Evolutionary conservation across 2,329 filamentous ascomycete genomes (phyloP), one percentile per base, ranked within the genome.

Genomic region (Tolypocladium sp.): DNA sequence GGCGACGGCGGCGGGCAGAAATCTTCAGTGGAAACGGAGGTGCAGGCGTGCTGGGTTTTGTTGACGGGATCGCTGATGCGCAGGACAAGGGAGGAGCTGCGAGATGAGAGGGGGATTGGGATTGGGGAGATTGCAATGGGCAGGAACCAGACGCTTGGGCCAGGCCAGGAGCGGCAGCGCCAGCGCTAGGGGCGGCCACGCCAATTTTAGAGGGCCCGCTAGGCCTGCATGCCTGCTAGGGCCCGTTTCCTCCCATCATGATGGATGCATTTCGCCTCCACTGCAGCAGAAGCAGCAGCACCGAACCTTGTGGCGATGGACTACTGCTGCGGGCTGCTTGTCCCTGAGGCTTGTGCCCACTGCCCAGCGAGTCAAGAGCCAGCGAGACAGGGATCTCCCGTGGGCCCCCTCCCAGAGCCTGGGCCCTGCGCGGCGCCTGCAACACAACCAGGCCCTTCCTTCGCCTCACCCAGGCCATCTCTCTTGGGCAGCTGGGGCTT

Each of bases 91-190:
- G 22, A 55, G 35, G 30, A 8, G 30, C 13, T 25, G 38, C 4
- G 40, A 55, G 25, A 35, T 52, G 30, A 35, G 49, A 53, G 30
- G 30, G 44, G 49, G 27, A 35, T 52, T 35, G 30, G 49, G 15
- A 22, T 13, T 35, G 49, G 49, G 17, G 35, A 55, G 25, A 55
- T 41, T 41, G 37, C 37, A 51, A 27, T n/a, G 49, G 49, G 27
- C 49, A 52, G 53, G 33, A 38, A 35, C 35, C n/a, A 37, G 52
- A 15, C 54, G 58, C 57, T 60, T 55, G 52, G 57, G 59, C 57
- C 57, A 59, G 40, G n/a, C 49, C 49, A 54, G 52, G 41, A 49
- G 55, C 58, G 58, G 58, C 54, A 59, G 58, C 38, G 53, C 54
- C 33, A 59, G 12, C n/a, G 54, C 58, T 59, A 59, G 54, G 25